Conservation (phyloP, 208 protist genomes). For the Trypanosoma avium region DNA sequence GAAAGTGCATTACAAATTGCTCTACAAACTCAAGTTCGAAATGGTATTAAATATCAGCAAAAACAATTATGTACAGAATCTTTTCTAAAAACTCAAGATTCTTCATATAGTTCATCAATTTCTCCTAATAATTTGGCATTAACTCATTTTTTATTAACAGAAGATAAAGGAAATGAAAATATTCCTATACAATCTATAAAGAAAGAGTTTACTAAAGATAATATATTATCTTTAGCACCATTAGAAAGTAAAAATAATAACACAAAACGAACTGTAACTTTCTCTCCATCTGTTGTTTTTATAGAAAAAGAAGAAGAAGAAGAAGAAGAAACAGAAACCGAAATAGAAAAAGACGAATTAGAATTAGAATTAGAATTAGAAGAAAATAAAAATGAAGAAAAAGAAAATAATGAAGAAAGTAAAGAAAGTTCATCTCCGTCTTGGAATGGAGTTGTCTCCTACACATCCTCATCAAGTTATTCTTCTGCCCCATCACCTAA, state of each 20-base stretch:
- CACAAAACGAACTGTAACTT: neutral
- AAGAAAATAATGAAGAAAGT: too few species aligned
- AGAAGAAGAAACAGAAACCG: neutral
- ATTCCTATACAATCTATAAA: too few species aligned
- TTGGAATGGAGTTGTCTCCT: neutral
- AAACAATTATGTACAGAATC: too few species aligned
- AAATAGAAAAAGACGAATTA: neutral
- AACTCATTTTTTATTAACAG: too few species aligned
- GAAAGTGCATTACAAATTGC: constrained; percentile 48
- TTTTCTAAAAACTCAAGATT: too few species aligned
- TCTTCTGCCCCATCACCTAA: neutral
- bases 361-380: neutral
- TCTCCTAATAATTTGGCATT: too few species aligned
- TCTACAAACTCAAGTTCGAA: constrained; percentile 15
- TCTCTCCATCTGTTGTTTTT: constrained; percentile 5
- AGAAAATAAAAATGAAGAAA: neutral
- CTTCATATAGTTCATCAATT: too few species aligned
- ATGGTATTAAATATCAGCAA: neutral
- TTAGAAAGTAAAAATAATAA: neutral
- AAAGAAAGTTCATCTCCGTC: neutral
- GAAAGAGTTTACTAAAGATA: neutral
- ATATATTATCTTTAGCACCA: neutral
- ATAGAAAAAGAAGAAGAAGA: neutral
- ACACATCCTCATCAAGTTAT: constrained; percentile 2
- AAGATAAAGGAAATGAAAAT: too few species aligned